Evolutionary conservation across 2,329 filamentous ascomycete species (phyloP), one percentile per base, ranked within the genome.

Genomic region (Podosphaera fusca): DNA sequence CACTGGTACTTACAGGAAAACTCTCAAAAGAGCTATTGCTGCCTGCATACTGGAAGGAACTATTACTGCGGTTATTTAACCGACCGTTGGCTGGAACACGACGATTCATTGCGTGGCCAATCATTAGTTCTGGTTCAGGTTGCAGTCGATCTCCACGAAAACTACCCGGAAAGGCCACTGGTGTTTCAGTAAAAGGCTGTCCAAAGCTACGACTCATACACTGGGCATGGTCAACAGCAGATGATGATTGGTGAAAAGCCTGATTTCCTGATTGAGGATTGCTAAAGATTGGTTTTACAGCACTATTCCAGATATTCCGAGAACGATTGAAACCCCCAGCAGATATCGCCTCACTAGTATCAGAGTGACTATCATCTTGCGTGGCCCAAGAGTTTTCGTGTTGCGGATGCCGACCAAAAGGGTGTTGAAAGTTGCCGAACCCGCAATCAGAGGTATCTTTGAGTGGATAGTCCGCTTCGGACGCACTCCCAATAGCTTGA

Each of bases 241-340:
- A 62, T 5, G 64, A 56, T 36, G 62, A 50, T 55, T 63, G 65
- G 47, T 66, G 66, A 12, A 59, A 54, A 30, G 61, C 60, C 12
- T 63, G 55, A 35, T 62, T 42, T 57, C 57, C 61, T 34, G 42
- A 10, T 55, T 55, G 54, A 33, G 58, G 30, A 34, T 55, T 59
- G 55, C 56, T 35, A 60, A 72, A 74, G 2, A 66, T 60, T 12
- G 69, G 65, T 64, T 77, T 78, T 42, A 56, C 58, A 34, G 58
- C 59, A 49, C 69, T 74, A 60, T 69, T 72, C 79, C 79, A 82
- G 57, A 80, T 77, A 55, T 73, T 74, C 47, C 77, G 74, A 57
- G 73, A 67, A 55, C 77, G 75, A 58, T 72, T 75, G 66, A 78
- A 77, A 3, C 72, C 72, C 45, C 72, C 72, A 30, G 71, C 65